Percentiles rank a stretch among this genome's conserved stretches.
Conservation (phyloP, 1,284 basidiomycete species). For the Trametes hirsuta region DNA sequence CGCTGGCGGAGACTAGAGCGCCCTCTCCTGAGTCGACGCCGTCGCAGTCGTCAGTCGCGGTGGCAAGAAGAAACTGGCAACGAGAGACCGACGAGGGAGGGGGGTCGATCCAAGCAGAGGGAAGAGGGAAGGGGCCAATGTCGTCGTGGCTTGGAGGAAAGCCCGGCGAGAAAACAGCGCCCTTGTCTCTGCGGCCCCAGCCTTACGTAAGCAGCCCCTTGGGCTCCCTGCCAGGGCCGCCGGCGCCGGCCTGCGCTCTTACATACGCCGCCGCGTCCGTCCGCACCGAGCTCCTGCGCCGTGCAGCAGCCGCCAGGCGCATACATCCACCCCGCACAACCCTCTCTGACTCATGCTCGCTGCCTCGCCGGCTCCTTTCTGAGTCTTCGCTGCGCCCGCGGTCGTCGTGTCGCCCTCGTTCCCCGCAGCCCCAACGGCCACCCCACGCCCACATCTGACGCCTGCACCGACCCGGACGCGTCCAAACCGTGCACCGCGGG, state of each 20-base stretch:
- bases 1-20: slow-evolving; percentile 33
- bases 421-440: slow-evolving; percentile 1
- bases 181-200: slow-evolving; percentile 16
- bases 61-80: slow-evolving; percentile 36
- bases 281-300: not conserved
- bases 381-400: not conserved
- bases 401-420: not conserved
- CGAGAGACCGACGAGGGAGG: slow-evolving; percentile 44
- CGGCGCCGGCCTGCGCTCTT: slow-evolving; percentile 1
- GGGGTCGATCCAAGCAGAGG: slow-evolving; percentile 47
- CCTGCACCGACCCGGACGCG: not conserved
- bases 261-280: slow-evolving; percentile 1
- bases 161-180: slow-evolving; percentile 22
- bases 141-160: slow-evolving; percentile 35
- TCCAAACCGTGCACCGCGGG: not conserved
- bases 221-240: not conserved
- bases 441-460: slow-evolving; percentile 1
- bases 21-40: slow-evolving; percentile 41
- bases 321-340: not conserved
- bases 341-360: slow-evolving; percentile 7
- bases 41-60: slow-evolving; percentile 48
- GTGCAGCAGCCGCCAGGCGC: not conserved
- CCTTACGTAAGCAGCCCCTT: slow-evolving; percentile 28
- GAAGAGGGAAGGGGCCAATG: slow-evolving; percentile 32
- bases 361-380: not conserved